Percentiles rank a stretch among this genome's conserved stretches.
These are phyloP conservation scores for Naganishia sp. DNA, from an alignment of 1,284 basidiomycete genomes.

Conservation along the genomic window DNA sequence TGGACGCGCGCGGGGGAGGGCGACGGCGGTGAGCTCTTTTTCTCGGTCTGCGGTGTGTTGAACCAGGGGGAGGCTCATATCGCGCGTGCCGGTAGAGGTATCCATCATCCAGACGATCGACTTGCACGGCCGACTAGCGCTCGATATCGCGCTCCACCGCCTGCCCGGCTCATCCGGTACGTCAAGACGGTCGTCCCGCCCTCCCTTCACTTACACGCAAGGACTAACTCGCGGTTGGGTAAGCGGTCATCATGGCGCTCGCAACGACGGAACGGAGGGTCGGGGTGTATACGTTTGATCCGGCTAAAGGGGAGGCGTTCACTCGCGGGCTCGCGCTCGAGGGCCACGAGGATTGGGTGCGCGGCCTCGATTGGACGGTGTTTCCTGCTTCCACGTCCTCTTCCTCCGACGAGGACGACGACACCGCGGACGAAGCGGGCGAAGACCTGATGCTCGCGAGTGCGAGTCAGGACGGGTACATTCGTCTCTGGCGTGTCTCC, in stretches of 20 bases:
- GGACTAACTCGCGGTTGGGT: not conserved
- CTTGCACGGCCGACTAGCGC: slow-evolving; percentile 70
- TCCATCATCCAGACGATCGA: slow-evolving; percentile 61
- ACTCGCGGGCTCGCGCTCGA: slow-evolving; percentile 60
- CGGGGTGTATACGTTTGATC: slow-evolving; percentile 63
- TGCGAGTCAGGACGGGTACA: slow-evolving; percentile 87
- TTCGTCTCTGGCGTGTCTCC: slow-evolving; percentile 77
- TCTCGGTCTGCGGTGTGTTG: not conserved
- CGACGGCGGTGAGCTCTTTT: slow-evolving; percentile 8
- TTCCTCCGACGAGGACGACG: not conserved
- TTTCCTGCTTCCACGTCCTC: slow-evolving; percentile 46
- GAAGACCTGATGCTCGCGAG: slow-evolving; percentile 70
- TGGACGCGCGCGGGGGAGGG: not conserved
- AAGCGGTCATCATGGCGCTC: slow-evolving; percentile 73
- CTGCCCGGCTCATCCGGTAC: slow-evolving; percentile 70
- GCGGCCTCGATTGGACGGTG: slow-evolving; percentile 68
- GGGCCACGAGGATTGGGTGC: slow-evolving; percentile 94
- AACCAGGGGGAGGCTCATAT: not conserved
- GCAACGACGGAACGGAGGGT: slow-evolving; percentile 74
- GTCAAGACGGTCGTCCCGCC: slow-evolving; percentile 26
- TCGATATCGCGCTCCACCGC: slow-evolving; percentile 65
- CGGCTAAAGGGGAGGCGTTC: slow-evolving; percentile 58
- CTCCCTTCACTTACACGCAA: not conserved
- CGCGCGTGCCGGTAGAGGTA: not conserved
- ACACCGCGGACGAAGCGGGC: slow-evolving; percentile 43